Percentiles rank a stretch among this genome's conserved stretches.
phyloP scores from a whole-genome alignment of 768 basidiomycete genomes.

The Harrya chromipes region DNA sequence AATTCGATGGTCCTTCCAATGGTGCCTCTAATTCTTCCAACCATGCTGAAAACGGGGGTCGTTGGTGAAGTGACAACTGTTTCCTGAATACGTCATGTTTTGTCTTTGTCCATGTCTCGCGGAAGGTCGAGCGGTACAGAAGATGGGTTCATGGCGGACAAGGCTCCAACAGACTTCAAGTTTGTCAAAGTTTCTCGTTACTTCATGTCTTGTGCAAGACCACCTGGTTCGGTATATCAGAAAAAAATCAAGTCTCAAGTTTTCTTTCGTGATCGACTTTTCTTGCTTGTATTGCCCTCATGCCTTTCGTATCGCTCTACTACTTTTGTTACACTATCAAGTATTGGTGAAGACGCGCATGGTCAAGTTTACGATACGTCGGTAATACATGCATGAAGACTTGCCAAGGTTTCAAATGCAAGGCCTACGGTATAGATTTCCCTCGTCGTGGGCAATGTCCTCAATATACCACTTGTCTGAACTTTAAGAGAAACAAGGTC shows the following conservation, averaged over 20 bases:
- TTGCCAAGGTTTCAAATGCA: conserved; percentile 20
- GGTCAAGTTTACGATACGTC: conserved; percentile 37
- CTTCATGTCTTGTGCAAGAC: conserved; percentile 45
- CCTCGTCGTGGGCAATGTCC: conserved; percentile 14
- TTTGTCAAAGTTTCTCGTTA: conserved; percentile 50
- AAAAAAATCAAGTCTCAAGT: conserved; percentile 68
- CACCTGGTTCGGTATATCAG: conserved; percentile 54
- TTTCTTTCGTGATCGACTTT: conserved; percentile 52
- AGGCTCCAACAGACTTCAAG: conserved; percentile 39
- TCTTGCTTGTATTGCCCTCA: conserved; percentile 42
- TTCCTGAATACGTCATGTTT: conserved; percentile 24
- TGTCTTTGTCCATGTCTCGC: conserved; percentile 29
- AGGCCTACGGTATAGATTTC: conserved; percentile 11
- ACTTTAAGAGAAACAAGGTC: conserved; percentile 19
- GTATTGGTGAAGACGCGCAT: conserved; percentile 36
- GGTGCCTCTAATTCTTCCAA: conserved; percentile 35
- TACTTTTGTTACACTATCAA: conserved; percentile 45
- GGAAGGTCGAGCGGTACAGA: conserved; percentile 42
- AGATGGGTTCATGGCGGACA: conserved; percentile 44
- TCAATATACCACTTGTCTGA: conserved; percentile 13
- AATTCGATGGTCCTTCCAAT: conserved; percentile 44
- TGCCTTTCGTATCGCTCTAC: conserved; percentile 45
- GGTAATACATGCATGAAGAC: conserved; percentile 37
- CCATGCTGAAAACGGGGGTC: conserved; percentile 43
- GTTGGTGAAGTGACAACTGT: conserved; percentile 53